Conservation (phyloP, 768 basidiomycete genomes). For the Filobasidium floriforme region DNA sequence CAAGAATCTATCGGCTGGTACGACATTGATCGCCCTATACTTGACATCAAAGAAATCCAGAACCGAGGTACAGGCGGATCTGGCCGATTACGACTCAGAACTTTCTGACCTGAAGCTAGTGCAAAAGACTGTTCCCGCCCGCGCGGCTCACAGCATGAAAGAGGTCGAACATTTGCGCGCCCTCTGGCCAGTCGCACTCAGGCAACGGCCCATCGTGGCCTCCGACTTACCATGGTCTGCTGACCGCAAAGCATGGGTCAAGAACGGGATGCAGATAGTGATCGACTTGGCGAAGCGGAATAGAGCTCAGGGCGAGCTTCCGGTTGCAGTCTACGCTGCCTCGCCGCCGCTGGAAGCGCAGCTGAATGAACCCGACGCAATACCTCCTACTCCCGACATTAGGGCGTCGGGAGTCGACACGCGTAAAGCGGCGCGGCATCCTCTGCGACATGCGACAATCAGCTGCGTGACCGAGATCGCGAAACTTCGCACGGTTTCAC, state of each 20-base stretch:
- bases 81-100: conserved; percentile 20
- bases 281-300: conserved; percentile 53
- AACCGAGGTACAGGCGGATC: conserved; percentile 21
- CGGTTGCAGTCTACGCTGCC: conserved; percentile 67
- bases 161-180: conserved; percentile 61
- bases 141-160: conserved; percentile 59
- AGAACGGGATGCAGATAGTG: conserved; percentile 57
- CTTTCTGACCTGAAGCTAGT: conserved; percentile 26
- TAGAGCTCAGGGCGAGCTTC: conserved; percentile 58
- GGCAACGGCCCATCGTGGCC: conserved; percentile 50
- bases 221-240: conserved; percentile 57
- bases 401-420: conserved; percentile 58
- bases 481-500: conserved; percentile 38
- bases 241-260: conserved; percentile 66
- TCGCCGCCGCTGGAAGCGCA: conserved; percentile 28
- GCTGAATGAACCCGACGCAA: conserved; percentile 33
- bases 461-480: conserved; percentile 50
- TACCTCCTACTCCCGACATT: conserved; percentile 43
- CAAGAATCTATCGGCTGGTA: conserved; percentile 15
- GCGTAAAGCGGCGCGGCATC: conserved; percentile 60
- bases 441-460: conserved; percentile 75
- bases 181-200: conserved; percentile 62
- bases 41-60: conserved; percentile 14
- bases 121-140: conserved; percentile 53
- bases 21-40: conserved; percentile 31